Conservation (phyloP, 805 yeast genomes). For the Kuraishia hungarica region DNA sequence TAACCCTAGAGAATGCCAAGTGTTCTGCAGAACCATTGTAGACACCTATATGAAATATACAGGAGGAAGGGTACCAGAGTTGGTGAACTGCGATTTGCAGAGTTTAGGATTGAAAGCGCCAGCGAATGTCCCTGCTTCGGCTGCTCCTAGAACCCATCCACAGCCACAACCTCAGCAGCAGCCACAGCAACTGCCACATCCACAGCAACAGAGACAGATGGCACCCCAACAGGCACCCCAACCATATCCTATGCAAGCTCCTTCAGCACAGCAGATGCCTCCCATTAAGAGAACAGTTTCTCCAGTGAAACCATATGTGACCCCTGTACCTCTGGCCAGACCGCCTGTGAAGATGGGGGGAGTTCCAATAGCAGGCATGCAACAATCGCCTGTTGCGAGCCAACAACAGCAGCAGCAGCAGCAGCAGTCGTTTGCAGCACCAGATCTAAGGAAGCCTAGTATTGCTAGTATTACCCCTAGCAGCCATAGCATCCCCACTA, state of each 20-base stretch:
- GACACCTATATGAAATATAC: conserved; percentile 47
- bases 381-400: background rate
- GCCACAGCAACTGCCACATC: background rate
- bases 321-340: background rate
- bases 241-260: background rate
- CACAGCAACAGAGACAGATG: background rate
- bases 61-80: conserved; percentile 43
- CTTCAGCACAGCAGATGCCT: background rate
- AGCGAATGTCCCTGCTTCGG: background rate
- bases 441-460: background rate
- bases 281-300: background rate
- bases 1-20: conserved; percentile 47
- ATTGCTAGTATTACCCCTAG: background rate
- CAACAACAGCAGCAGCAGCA: background rate
- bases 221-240: background rate
- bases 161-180: background rate
- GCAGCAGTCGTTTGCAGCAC: background rate
- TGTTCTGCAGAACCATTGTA: conserved; percentile 44
- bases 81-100: conserved; percentile 37
- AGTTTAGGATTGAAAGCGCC: conserved; percentile 2
- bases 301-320: background rate
- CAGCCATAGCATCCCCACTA: background rate
- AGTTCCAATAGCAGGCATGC: background rate
- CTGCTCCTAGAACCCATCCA: background rate
- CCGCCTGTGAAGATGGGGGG: background rate